Percentiles rank a stretch among this genome's conserved stretches.
Evolutionary conservation across 129 eudicot genomes (phyloP).

Genomic region (Flaveria brownii): DNA sequence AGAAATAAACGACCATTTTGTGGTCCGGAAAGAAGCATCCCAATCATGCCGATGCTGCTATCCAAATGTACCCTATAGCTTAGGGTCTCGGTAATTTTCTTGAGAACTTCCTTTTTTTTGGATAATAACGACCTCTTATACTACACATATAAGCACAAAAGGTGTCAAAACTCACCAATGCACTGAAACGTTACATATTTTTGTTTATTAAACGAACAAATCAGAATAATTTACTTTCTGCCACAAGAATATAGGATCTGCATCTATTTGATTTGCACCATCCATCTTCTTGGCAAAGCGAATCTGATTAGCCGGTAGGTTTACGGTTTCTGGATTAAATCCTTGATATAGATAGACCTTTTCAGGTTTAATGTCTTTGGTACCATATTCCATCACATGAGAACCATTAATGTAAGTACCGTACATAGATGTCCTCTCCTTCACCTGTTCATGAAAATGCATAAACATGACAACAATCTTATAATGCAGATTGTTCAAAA

Average conservation of each 20-base stretch:
- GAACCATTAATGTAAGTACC: slow-evolving; percentile 66
- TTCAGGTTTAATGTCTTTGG: slow-evolving; percentile 55
- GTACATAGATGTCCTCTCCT: slow-evolving; percentile 65
- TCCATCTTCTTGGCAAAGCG: slow-evolving; percentile 33
- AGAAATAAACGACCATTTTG: slow-evolving; percentile 41
- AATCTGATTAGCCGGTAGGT: slow-evolving; percentile 50
- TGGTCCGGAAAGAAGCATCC: slow-evolving; percentile 59
- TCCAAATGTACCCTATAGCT: slow-evolving; percentile 61
- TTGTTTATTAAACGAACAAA: background rate
- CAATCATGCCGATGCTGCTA: slow-evolving; percentile 53
- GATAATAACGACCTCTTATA: slow-evolving; percentile 40
- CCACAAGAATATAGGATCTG: slow-evolving; percentile 67
- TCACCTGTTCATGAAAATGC: slow-evolving; percentile 48
- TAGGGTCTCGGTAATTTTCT: slow-evolving; percentile 41
- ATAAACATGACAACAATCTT: background rate
- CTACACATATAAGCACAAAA: slow-evolving; percentile 25
- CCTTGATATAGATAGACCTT: slow-evolving; percentile 76
- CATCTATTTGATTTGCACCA: slow-evolving; percentile 70
- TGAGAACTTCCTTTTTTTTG: slow-evolving; percentile 41
- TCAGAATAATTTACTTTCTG: slow-evolving; percentile 35
- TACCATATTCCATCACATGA: slow-evolving; percentile 95
- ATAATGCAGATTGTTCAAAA: no score
- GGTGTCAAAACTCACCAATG: background rate
- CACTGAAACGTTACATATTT: background rate
- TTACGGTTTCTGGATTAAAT: slow-evolving; percentile 64